A percentile compares a stretch with the other conserved stretches of the same genome.
phyloP scores from a whole-genome alignment of 2,329 filamentous ascomycete genomes.

The Fonsecaea nubica region DNA sequence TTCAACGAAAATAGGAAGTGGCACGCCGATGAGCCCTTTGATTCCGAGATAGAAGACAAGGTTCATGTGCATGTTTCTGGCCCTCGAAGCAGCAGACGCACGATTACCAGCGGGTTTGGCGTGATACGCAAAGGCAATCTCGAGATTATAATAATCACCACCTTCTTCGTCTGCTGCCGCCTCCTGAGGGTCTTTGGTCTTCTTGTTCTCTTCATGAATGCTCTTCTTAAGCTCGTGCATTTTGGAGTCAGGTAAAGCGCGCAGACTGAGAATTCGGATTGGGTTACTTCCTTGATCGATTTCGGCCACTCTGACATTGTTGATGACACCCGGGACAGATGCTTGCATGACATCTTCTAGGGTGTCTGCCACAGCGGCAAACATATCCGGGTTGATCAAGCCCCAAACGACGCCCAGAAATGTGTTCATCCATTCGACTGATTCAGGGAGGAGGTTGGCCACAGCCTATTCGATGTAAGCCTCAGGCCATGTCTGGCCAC shows the following conservation, averaged over 20 bases:
- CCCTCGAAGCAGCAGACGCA: conserved; percentile 78
- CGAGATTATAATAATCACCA: conserved; percentile 90
- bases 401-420: conserved; percentile 85
- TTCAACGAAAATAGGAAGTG: conserved; percentile 86
- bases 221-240: conserved; percentile 82
- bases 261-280: conserved; percentile 82
- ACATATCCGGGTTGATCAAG: conserved; percentile 93
- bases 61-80: conserved; percentile 96
- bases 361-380: conserved; percentile 87
- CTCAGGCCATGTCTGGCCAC: too few species aligned
- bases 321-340: conserved; percentile 86
- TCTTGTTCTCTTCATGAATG: conserved; percentile 77
- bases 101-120: conserved; percentile 74
- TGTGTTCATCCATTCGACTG: conserved; percentile 95
- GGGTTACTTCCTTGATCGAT: conserved; percentile 94
- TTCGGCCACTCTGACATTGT: conserved; percentile 92
- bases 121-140: conserved; percentile 89
- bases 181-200: conserved; percentile 84
- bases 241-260: conserved; percentile 81
- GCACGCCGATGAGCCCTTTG: conserved; percentile 86
- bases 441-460: conserved; percentile 88
- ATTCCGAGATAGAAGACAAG: conserved; percentile 91
- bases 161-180: conserved; percentile 87
- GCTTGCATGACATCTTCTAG: conserved; percentile 97
- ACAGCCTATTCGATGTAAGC: conserved; percentile 63